Base-by-base conservation (phyloP, 352 stramenopile genomes). In the Phytopythium chamaehyphon region DNA sequence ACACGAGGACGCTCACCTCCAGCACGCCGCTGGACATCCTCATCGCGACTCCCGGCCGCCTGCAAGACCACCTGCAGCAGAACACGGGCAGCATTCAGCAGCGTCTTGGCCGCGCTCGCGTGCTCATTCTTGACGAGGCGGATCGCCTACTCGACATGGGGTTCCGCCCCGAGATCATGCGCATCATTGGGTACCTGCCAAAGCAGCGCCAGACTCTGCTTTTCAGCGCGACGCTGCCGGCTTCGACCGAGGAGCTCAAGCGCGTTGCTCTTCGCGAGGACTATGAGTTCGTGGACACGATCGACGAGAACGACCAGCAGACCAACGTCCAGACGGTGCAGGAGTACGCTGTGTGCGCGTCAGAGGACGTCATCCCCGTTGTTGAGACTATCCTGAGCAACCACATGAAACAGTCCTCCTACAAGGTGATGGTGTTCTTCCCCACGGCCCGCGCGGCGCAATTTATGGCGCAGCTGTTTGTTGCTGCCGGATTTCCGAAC, bases 361-460 rank as follows among this genome's bases (percentile, higher is more conserved):
- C 93, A 42, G 62, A 86, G 44, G 58, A 90, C 18, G 71, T 93
- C 48, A 73, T 97, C 21, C 47, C 63, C 1, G 77, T 77, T 18
- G 65, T 97, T 22, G 81, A 92, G 54, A 40, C 59, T 10, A 55
- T 86, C 19, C 74, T 98, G 26, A 47, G 77, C 16, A 76, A 89
- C 39, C 76, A 96, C 61, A 95, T 83, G 42, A 71, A 80, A 48
- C 59, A 66, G 10, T 52, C 59, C 21, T 66, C 90, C 57, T 97
- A 96, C 82, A 98, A 98, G 80, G 76, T 98, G 23, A 92, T 99
- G 52, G 77, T 98, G 9, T 98, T 99, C 69, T 95, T 97, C 69
- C 87, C 86, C 8, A 97, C 90, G 7, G 90, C 90, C 24, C 80
- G 90, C 31, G 71, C 93, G 9, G 87, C 90, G 2, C 71, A 86